These are phyloP conservation scores for Boletellus ananas DNA, from an alignment of 768 basidiomycete species.

Conservation along the genomic window DNA sequence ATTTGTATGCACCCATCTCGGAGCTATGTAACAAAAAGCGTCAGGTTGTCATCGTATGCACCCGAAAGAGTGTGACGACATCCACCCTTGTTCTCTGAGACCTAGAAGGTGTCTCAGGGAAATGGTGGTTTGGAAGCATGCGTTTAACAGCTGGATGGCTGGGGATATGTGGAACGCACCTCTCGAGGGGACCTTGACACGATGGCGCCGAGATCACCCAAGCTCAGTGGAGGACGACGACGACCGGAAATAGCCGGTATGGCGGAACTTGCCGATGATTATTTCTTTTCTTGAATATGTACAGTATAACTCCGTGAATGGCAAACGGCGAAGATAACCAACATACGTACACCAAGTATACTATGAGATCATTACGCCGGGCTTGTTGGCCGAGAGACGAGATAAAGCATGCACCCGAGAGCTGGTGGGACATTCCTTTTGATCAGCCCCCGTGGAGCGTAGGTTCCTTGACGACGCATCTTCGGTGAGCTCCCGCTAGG, in stretches of 20 bases:
- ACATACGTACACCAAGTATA: too few relatives aligned
- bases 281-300: too few relatives aligned
- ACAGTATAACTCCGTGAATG: too few relatives aligned
- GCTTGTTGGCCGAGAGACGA: too few relatives aligned
- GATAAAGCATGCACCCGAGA: too few relatives aligned
- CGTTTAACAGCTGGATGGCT: neutral
- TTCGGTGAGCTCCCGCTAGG: neutral
- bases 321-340: too few relatives aligned
- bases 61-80: slow-evolving; percentile 15
- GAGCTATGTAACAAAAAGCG: slow-evolving; percentile 30
- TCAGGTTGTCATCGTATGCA: slow-evolving; percentile 11
- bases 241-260: slow-evolving; percentile 18
- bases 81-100: slow-evolving; percentile 22
- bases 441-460: too few relatives aligned
- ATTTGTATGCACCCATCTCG: slow-evolving; percentile 94
- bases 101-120: neutral
- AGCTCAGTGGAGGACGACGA: slow-evolving; percentile 1
- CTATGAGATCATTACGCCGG: too few relatives aligned
- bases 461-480: too few relatives aligned
- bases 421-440: too few relatives aligned
- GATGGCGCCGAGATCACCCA: slow-evolving; percentile 9
- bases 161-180: slow-evolving; percentile 22
- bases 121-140: slow-evolving; percentile 1
- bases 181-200: slow-evolving; percentile 24
- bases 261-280: slow-evolving; percentile 25